Evolutionary conservation across 257 asterid genomes (phyloP), one percentile per base, ranked within the genome.

Genomic region (Solanum chiquidenum): DNA sequence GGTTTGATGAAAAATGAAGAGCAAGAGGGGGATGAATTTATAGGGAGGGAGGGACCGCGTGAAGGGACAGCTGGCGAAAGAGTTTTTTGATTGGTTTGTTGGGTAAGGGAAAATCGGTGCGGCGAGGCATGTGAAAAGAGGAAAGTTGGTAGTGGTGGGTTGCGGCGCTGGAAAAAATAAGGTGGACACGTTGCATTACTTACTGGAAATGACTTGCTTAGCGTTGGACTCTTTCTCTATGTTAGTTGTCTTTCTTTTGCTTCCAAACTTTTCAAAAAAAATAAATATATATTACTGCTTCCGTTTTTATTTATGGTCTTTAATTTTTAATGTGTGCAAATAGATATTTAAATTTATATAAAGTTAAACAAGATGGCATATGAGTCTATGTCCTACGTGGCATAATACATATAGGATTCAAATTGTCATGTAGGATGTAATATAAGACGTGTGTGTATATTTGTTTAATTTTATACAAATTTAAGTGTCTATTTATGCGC

Each of bases 381-480:
- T 0, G 1, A 52, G 1, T 52, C 0, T 52, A 0, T 52, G 0
- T 52, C 0, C 52, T 52, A 6, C 2, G 3, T 49, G 62, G 1
- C 60, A 52, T 52, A 52, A 52, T 52, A 52, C 55, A 12, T 12
- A 46, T 12, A 46, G 18, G 6, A 46, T 16, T 49, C 23, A 49
- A 1, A 16, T 38, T 38, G 0, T 7, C 11, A 38, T 38, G 42
- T 38, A 38, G 42, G 9, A 49, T 49, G 1, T 16, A 16, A 4
- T 0, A 0, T 52, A 16, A 52, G 23, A 52, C 0, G 1, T 49
- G 60, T 16, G 9, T 0, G 3, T 49, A 0, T 52, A 14, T 52
- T 0, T 6, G 0, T 49, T 49, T 3, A 49, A 49, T 0, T 49
- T 13, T 0, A 16, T 49, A 49, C 5, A 49, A 49, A 1, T 49